phyloP scores from a whole-genome alignment of 2,329 filamentous ascomycete genomes.

The Lojkania enalia region DNA sequence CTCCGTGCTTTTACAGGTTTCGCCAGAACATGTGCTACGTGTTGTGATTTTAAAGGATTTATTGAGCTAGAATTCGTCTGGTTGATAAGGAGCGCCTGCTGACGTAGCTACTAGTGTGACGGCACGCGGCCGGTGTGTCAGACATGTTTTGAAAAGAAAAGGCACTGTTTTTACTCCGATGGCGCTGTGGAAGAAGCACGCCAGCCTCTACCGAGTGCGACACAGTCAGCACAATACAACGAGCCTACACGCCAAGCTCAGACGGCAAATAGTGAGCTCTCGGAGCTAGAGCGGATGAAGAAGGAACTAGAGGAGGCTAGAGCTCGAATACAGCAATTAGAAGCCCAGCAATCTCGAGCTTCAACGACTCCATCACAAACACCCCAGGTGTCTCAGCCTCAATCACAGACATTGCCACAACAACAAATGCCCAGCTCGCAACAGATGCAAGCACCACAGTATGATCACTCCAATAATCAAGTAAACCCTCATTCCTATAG shows the following conservation, averaged over 20 bases:
- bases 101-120: constrained; percentile 40
- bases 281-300: constrained; percentile 41
- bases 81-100: too few relatives aligned
- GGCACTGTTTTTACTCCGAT: constrained; percentile 39
- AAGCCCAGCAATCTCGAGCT: constrained; percentile 33
- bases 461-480: constrained; percentile 26
- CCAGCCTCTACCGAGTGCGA: constrained; percentile 12
- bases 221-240: constrained; percentile 3
- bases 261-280: constrained; percentile 24
- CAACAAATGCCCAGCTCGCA: neutral
- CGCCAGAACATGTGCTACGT: too few relatives aligned
- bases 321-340: constrained; percentile 38
- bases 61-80: too few relatives aligned
- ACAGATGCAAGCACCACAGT: constrained; percentile 15
- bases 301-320: constrained; percentile 42
- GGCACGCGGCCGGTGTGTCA: constrained; percentile 38
- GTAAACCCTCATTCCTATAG: constrained; percentile 26
- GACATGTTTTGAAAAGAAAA: constrained; percentile 41
- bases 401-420: constrained; percentile 18
- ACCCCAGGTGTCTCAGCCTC: constrained; percentile 18
- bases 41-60: too few relatives aligned
- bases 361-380: constrained; percentile 33
- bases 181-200: constrained; percentile 19
- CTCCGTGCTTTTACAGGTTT: too few relatives aligned
- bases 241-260: constrained; percentile 23